A percentile compares a stretch with the other conserved stretches of the same genome.
Evolutionary conservation across 2,329 filamentous ascomycete genomes (phyloP).

Genomic region (Onygenales sp.): DNA sequence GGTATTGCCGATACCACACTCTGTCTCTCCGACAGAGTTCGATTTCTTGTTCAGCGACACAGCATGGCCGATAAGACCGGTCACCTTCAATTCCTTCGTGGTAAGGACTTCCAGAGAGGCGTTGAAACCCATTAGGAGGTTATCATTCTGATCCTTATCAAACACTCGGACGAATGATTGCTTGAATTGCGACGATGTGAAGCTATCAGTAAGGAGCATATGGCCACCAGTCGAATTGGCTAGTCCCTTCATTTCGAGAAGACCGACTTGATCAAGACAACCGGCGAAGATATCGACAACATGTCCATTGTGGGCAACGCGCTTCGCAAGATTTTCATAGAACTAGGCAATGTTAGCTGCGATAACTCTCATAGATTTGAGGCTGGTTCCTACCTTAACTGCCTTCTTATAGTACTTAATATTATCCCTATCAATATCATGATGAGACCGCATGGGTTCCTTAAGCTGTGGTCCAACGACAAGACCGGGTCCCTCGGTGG

Average conservation of each 20-base stretch:
- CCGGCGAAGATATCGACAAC: constrained; percentile 97
- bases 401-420: constrained; percentile 99
- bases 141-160: constrained; percentile 91
- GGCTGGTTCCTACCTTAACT: constrained; percentile 56
- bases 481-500: constrained; percentile 92
- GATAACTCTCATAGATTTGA: too few species aligned
- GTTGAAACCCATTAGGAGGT: constrained; percentile 96
- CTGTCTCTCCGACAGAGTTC: constrained; percentile 89
- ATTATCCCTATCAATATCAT: constrained; percentile 97
- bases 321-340: constrained; percentile 88
- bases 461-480: constrained; percentile 92
- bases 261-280: constrained; percentile 91
- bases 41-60: constrained; percentile 98
- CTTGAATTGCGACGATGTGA: constrained; percentile 98
- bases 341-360: constrained; percentile 50
- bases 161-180: constrained; percentile 96
- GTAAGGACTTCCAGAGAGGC: constrained; percentile 91
- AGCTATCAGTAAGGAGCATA: constrained; percentile 97
- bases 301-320: constrained; percentile 91
- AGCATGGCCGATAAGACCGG: constrained; percentile 90
- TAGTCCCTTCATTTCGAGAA: constrained; percentile 96
- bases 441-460: constrained; percentile 94
- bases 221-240: constrained; percentile 94
- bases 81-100: constrained; percentile 97
- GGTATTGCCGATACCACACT: constrained; percentile 96